Conservation (phyloP, 805 yeast species). For the Kockiozyma suomiensis region DNA sequence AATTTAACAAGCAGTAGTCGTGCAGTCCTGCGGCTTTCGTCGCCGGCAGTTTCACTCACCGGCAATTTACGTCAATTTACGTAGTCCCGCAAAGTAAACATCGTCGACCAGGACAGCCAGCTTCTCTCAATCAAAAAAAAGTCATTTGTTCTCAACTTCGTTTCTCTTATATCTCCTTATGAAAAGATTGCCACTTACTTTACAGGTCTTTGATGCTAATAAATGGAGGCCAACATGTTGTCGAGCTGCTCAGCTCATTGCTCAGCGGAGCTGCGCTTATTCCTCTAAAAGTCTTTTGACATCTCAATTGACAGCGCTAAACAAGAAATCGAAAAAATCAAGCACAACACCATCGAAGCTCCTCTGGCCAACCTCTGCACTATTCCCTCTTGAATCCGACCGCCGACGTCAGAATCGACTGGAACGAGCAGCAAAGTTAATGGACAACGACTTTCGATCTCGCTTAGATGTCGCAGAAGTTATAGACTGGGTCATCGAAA, state of each 20-base stretch:
- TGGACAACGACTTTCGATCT: neutral
- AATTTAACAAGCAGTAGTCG: neutral
- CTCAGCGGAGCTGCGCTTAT: neutral
- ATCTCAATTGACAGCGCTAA: neutral
- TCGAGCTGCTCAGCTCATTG: too few species aligned
- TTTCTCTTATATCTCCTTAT: too few species aligned
- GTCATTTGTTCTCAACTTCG: too few species aligned
- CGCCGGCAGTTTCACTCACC: neutral
- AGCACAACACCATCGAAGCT: neutral
- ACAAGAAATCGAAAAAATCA: neutral
- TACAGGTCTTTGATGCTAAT: too few species aligned
- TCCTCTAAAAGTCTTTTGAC: neutral
- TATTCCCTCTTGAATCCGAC: constrained; percentile 17
- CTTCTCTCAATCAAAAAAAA: too few species aligned
- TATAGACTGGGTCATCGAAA: constrained; percentile 7
- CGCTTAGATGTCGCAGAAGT: constrained; percentile 1
- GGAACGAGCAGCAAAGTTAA: constrained; percentile 7
- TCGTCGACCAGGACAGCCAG: too few species aligned
- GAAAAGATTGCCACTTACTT: too few species aligned
- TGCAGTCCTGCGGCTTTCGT: neutral
- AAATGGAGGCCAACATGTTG: too few species aligned
- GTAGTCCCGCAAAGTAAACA: too few species aligned
- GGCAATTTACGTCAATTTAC: too few species aligned
- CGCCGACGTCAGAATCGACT: constrained; percentile 14
- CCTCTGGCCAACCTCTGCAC: constrained; percentile 14